Conservation (phyloP, 768 basidiomycete species). For the Naganishia randhawae region DNA sequence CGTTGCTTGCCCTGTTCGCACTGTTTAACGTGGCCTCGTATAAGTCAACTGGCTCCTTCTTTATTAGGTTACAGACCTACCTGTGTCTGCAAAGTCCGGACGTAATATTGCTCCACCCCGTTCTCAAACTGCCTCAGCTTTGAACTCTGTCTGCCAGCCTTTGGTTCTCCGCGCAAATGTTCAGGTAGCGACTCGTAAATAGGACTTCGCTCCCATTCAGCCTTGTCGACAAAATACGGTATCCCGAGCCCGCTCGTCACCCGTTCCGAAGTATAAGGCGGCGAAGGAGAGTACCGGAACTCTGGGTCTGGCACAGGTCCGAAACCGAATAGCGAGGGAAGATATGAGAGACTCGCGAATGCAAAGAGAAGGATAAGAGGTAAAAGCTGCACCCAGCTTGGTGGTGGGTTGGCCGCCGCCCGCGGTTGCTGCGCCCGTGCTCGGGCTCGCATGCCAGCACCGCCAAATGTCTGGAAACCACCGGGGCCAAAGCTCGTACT, state of each 20-base stretch:
- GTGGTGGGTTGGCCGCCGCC: constrained; percentile 52
- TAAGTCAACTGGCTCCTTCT: neutral
- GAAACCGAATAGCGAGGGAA: constrained; percentile 71
- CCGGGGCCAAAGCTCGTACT: constrained; percentile 42
- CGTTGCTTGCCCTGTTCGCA: constrained; percentile 69
- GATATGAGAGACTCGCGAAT: constrained; percentile 74
- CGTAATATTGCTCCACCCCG: constrained; percentile 70
- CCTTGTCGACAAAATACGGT: constrained; percentile 76
- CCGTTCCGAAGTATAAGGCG: constrained; percentile 67
- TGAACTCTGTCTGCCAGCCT: constrained; percentile 43
- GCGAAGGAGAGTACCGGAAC: constrained; percentile 65
- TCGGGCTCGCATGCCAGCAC: constrained; percentile 48
- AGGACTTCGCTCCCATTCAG: constrained; percentile 73
- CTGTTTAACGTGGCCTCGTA: constrained; percentile 33
- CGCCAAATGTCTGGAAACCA: constrained; percentile 56
- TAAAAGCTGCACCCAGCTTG: constrained; percentile 62
- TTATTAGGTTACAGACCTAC: constrained; percentile 33
- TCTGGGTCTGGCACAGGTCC: constrained; percentile 70
- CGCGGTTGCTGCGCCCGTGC: constrained; percentile 51
- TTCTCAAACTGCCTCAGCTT: constrained; percentile 67
- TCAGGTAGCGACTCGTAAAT: constrained; percentile 57
- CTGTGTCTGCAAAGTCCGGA: constrained; percentile 62
- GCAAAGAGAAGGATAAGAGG: constrained; percentile 78
- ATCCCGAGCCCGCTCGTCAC: constrained; percentile 68
- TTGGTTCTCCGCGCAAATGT: constrained; percentile 32